Percentiles rank a stretch among this genome's conserved stretches.
Evolutionary conservation across 306 rosid genomes (phyloP).

Genomic region (Gynostemma pentaphyllum): DNA sequence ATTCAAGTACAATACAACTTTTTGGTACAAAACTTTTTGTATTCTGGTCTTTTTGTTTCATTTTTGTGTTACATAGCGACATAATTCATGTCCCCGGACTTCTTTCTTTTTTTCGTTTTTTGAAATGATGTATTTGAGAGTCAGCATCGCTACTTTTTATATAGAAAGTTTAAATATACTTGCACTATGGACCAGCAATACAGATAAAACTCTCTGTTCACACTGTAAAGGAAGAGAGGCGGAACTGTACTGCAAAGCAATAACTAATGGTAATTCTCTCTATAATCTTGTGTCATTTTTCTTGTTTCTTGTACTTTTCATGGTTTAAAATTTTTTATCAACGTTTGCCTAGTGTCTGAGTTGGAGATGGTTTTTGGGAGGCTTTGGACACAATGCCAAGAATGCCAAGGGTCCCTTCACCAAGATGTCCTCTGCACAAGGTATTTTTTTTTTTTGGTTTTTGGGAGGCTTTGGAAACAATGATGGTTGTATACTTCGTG

Average conservation of each 20-base stretch:
- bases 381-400: constrained; percentile 98
- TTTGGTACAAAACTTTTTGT: not conserved
- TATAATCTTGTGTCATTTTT: not conserved
- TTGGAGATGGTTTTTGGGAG: constrained; percentile 84
- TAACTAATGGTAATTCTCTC: constrained; percentile 47
- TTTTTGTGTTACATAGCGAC: not conserved
- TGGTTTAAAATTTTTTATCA: constrained; percentile 1
- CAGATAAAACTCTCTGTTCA: constrained; percentile 48
- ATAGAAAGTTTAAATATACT: not conserved
- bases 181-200: constrained; percentile 37
- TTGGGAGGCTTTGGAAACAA: too few relatives aligned
- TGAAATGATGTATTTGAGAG: not conserved
- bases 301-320: constrained; percentile 7
- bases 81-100: not conserved
- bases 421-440: constrained; percentile 99
- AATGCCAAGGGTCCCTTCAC: constrained; percentile 98
- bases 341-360: constrained; percentile 55
- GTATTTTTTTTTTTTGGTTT: constrained; percentile 33
- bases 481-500: too few relatives aligned
- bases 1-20: too few relatives aligned
- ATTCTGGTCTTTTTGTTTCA: not conserved
- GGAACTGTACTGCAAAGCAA: constrained; percentile 82
- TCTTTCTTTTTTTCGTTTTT: not conserved
- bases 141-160: not conserved
- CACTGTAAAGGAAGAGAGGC: constrained; percentile 94